These are phyloP conservation scores for Verticillium dahliae DNA, from an alignment of 2,329 filamentous ascomycete genomes.

Conservation along the genomic window DNA sequence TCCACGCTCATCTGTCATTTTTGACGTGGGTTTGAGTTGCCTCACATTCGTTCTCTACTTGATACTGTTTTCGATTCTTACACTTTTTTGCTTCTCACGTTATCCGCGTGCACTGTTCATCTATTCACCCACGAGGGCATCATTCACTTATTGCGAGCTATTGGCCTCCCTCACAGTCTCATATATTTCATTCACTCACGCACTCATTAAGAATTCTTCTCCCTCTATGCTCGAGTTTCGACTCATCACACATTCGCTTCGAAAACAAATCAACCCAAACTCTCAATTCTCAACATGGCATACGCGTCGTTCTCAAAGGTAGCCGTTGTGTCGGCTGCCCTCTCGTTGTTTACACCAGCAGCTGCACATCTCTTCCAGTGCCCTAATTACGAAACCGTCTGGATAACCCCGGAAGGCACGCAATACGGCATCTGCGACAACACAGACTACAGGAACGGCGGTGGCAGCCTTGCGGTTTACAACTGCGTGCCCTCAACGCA, in stretches of 20 bases:
- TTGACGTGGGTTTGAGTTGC: background rate
- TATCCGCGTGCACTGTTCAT: too few species aligned
- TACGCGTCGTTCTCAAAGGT: background rate
- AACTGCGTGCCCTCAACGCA: conserved; percentile 3
- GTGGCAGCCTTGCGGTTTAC: conserved; percentile 5
- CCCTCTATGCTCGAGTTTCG: background rate
- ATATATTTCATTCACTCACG: background rate
- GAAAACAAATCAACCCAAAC: background rate
- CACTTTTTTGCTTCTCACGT: too few species aligned
- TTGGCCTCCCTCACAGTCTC: too few species aligned
- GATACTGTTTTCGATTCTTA: background rate
- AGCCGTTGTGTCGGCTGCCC: conserved; percentile 4
- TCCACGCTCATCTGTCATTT: background rate
- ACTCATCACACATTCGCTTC: background rate
- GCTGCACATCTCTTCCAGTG: conserved; percentile 8
- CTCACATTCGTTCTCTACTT: background rate
- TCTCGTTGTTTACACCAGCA: conserved; percentile 5
- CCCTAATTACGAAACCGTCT: conserved; percentile 6
- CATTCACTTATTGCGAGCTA: too few species aligned
- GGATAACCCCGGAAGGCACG: conserved; percentile 5
- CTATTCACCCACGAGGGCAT: too few species aligned
- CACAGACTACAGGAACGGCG: conserved; percentile 7
- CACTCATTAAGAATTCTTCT: too few species aligned
- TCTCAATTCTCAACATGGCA: background rate
- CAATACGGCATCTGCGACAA: conserved; percentile 11